phyloP scores from a whole-genome alignment of 257 asterid genomes.

The Solanum etuberosum region DNA sequence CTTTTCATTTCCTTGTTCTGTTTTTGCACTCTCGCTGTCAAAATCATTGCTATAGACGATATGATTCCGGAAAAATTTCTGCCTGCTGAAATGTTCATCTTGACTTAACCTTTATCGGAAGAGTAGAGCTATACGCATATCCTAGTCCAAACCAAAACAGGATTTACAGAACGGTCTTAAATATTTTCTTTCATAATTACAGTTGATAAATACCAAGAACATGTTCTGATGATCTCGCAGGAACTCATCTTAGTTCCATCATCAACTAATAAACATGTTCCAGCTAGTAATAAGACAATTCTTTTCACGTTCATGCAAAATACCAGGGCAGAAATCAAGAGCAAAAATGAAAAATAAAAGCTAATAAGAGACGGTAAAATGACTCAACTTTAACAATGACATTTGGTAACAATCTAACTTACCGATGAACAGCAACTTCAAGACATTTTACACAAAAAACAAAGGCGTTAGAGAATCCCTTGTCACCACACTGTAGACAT shows the following conservation, averaged over 20 bases:
- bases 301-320: neutral
- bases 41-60: neutral
- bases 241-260: neutral
- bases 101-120: neutral
- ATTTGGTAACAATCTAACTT: neutral
- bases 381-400: neutral
- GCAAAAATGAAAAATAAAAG: neutral
- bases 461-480: slow-evolving; percentile 40
- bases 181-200: neutral
- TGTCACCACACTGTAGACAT: slow-evolving; percentile 57
- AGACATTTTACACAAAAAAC: slow-evolving; percentile 53
- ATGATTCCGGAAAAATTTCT: neutral
- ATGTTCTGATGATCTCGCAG: neutral
- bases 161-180: neutral
- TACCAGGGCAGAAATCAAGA: neutral
- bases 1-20: neutral
- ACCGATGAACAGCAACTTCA: slow-evolving; percentile 57
- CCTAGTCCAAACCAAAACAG: neutral
- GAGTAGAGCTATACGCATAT: neutral
- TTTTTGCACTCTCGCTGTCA: neutral
- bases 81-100: neutral
- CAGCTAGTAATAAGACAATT: neutral
- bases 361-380: neutral
- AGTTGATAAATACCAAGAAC: neutral
- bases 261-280: neutral